A percentile compares a stretch with the other conserved stretches of the same genome.
These are phyloP conservation scores for Neofusicoccum cordaticola DNA, from an alignment of 2,329 filamentous ascomycete genomes.

Conservation along the genomic window DNA sequence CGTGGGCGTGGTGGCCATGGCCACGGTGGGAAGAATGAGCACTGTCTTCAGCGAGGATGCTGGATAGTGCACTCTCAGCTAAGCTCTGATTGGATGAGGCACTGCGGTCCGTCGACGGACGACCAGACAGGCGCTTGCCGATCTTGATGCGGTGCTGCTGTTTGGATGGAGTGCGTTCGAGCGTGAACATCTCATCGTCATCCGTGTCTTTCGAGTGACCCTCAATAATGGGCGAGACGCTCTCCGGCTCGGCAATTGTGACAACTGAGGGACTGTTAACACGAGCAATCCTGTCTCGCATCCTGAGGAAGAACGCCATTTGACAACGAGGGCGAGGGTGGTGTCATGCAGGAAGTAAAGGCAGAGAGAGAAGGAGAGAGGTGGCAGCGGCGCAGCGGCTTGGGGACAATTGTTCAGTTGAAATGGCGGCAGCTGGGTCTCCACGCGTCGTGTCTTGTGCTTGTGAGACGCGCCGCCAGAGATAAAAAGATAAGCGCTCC, in stretches of 20 bases:
- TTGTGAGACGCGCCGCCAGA: neutral
- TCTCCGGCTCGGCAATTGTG: slow-evolving; percentile 45
- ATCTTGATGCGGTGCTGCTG: slow-evolving; percentile 37
- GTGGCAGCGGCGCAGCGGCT: neutral
- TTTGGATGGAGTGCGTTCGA: slow-evolving; percentile 38
- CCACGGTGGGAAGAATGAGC: neutral
- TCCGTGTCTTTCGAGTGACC: slow-evolving; percentile 46
- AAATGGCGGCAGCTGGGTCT: neutral
- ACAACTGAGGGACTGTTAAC: slow-evolving; percentile 36
- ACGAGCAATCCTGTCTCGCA: neutral
- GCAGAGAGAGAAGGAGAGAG: neutral
- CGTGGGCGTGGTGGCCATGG: slow-evolving; percentile 22
- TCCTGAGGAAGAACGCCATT: neutral
- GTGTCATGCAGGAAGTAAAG: neutral
- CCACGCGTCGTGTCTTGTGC: neutral
- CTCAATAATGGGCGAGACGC: slow-evolving; percentile 47
- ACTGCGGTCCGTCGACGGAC: slow-evolving; percentile 35
- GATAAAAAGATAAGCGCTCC: slow-evolving; percentile 12
- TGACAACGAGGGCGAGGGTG: neutral
- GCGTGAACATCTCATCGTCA: slow-evolving; percentile 38
- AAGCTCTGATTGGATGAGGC: slow-evolving; percentile 23
- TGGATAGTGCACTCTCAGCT: slow-evolving; percentile 12
- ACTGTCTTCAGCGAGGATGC: slow-evolving; percentile 3
- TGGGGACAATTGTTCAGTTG: neutral
- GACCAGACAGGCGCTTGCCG: slow-evolving; percentile 44